Base-by-base conservation (phyloP, 257 asterid genomes). In the Solanum gandarillasii region DNA sequence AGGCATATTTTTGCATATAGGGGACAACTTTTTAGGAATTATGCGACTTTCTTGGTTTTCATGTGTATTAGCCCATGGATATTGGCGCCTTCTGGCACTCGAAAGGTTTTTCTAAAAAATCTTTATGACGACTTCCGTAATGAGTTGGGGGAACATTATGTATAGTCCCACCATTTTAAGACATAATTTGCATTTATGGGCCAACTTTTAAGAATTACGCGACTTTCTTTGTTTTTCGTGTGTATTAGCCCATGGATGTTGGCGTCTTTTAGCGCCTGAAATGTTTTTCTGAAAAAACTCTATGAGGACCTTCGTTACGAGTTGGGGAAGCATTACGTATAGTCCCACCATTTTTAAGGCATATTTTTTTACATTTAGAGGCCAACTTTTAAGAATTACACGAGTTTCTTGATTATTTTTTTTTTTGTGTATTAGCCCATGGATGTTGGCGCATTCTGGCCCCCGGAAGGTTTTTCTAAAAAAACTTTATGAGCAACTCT, bases 51-150 rank as follows among this genome's bases (percentile, higher is more conserved):
- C 1, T 55, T 20, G 0, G 2, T 7, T 55, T 55, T 55, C n/a
- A 0, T 20, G 11, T 18, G 1, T 18, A 55, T 55, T 55, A 55
- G 5, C 25, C 10, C 10, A 55, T 55, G 65, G 5, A 55, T 20
- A 20, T 20, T 55, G 10, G 5, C 0, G 25, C 0, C 65, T 55
- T 55, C 1, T 55, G 0, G n/a, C 5, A 0, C n/a, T 55, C 2
- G 11, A 0, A 55, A 18, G 25, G 4, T 55, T 55, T 7, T 55
- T 20, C 4, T 55, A 0, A 20, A 55, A 55, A 20, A 55, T 0
- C 5, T 55, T 55, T 0, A 20, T 20, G 11, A 21, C 0, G 2
- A 6, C 25, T 1, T 58, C 2, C 0, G 5, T 58, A 58, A 7
- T 20, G 25, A 58, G 27, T 58, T 58, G 25, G 11, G 27, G 67